phyloP scores from a whole-genome alignment of 225 moss, liverwort and hornwort species.

The Neckera pumila region DNA sequence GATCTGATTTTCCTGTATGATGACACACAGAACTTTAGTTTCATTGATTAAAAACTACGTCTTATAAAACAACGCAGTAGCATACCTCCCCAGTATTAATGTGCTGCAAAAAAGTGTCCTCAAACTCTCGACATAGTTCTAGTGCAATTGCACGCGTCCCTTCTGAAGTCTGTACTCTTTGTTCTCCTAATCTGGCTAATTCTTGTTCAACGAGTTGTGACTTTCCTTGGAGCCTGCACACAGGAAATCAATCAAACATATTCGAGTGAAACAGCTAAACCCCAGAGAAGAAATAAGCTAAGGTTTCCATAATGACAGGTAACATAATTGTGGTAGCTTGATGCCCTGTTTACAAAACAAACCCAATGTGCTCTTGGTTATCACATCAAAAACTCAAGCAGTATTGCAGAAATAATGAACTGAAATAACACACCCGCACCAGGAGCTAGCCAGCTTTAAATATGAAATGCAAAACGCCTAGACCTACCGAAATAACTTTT shows the following conservation, averaged over 20 bases:
- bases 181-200: slow-evolving; percentile 90
- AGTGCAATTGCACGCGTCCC: slow-evolving; percentile 95
- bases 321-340: not conserved
- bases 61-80: not conserved
- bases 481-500: not conserved
- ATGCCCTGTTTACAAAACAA: not conserved
- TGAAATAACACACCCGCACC: not conserved
- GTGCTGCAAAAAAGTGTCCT: slow-evolving; percentile 86
- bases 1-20: not conserved
- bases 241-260: not conserved
- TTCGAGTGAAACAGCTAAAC: not conserved
- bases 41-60: not conserved
- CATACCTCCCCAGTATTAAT: slow-evolving; percentile 88
- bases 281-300: not conserved
- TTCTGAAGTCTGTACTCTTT: slow-evolving; percentile 88
- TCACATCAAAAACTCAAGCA: not conserved
- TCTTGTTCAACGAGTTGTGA: slow-evolving; percentile 91
- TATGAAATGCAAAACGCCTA: not conserved
- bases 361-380: not conserved
- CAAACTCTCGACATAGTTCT: slow-evolving; percentile 96
- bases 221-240: slow-evolving; percentile 83
- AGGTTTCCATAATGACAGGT: not conserved
- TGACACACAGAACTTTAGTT: not conserved
- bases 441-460: not conserved
- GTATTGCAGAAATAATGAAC: not conserved